Percentiles rank a stretch among this genome's conserved stretches.
phyloP scores from a whole-genome alignment of 768 basidiomycete genomes.

The Leccinellum albellum region DNA sequence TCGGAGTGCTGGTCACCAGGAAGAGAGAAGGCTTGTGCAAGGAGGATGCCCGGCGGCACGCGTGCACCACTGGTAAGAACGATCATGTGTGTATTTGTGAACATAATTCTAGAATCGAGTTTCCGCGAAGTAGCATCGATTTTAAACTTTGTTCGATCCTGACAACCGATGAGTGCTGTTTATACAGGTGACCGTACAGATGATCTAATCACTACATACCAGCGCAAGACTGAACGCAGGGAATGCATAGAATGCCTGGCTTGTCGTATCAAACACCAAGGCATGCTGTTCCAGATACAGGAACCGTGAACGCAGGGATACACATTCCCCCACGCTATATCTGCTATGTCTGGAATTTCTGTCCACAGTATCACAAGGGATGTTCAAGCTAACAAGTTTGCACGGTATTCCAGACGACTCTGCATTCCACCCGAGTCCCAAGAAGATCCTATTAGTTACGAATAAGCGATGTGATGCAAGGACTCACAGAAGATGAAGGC shows the following conservation, averaged over 20 bases:
- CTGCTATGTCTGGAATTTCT: neutral
- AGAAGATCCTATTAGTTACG: neutral
- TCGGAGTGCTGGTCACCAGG: neutral
- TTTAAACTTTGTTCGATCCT: neutral
- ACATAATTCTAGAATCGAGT: neutral
- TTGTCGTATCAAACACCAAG: neutral
- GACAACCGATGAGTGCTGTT: neutral
- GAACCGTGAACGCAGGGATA: neutral
- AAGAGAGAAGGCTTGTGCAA: neutral
- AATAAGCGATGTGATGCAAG: neutral
- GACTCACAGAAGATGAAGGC: neutral
- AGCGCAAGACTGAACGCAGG: too few species aligned
- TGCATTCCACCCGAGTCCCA: neutral
- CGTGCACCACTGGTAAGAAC: neutral
- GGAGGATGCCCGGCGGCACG: neutral
- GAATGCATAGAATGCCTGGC: neutral
- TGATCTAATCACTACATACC: neutral
- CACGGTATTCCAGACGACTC: neutral
- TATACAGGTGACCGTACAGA: too few species aligned
- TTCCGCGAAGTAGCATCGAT: neutral
- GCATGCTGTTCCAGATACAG: neutral
- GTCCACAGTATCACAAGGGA: too few species aligned
- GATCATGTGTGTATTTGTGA: neutral
- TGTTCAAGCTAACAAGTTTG: neutral
- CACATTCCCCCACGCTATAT: neutral